These are phyloP conservation scores for Pichia sp. DNA, from an alignment of 1,139 yeast species.

Conservation along the genomic window DNA sequence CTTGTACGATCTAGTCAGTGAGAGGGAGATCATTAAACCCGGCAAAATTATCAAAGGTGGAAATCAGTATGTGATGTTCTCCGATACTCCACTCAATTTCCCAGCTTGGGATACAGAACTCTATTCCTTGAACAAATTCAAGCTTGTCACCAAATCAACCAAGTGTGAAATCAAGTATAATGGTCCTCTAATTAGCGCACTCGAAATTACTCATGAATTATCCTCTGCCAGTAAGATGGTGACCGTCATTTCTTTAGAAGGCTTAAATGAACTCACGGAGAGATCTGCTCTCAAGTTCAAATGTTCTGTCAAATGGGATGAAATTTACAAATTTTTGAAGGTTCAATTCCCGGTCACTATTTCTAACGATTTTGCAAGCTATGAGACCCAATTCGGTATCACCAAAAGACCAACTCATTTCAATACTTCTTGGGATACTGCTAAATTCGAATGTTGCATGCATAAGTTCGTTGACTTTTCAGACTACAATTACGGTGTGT, in stretches of 20 bases:
- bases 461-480: constrained; percentile 92
- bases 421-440: constrained; percentile 93
- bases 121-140: constrained; percentile 65
- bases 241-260: constrained; percentile 67
- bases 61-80: constrained; percentile 71
- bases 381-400: constrained; percentile 90
- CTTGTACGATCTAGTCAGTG: constrained; percentile 51
- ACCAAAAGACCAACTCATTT: constrained; percentile 90
- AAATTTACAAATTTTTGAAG: constrained; percentile 78
- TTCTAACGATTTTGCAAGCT: constrained; percentile 66
- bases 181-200: constrained; percentile 55
- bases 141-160: constrained; percentile 40
- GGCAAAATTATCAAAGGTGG: constrained; percentile 49
- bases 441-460: constrained; percentile 92
- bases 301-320: constrained; percentile 79
- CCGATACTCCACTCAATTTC: constrained; percentile 84
- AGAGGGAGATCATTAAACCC: constrained; percentile 62
- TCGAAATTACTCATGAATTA: constrained; percentile 53
- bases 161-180: constrained; percentile 43
- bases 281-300: constrained; percentile 41
- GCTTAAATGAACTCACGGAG: constrained; percentile 32
- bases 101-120: constrained; percentile 99
- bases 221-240: constrained; percentile 52
- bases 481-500: constrained; percentile 82
- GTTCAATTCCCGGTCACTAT: constrained; percentile 92